phyloP scores from a whole-genome alignment of 208 protist species.

The Leishmania lainsoni region DNA sequence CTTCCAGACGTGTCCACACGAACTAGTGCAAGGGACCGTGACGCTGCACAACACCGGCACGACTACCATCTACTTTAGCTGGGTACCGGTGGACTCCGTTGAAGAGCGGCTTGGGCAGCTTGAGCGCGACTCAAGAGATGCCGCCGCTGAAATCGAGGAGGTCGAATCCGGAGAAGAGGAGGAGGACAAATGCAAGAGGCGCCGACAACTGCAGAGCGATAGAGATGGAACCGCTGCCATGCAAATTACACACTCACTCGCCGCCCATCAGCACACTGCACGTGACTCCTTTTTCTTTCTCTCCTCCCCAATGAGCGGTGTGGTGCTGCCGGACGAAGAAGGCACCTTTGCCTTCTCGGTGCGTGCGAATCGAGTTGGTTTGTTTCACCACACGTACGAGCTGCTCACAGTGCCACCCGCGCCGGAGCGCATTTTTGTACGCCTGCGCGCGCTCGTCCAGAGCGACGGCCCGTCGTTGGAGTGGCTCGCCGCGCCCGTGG shows the following conservation, averaged over 20 bases:
- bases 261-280: constrained; percentile 30
- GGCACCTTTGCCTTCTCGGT: constrained; percentile 70
- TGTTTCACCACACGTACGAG: constrained; percentile 68
- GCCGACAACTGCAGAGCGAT: neutral
- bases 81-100: constrained; percentile 47
- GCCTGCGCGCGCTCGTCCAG: constrained; percentile 58
- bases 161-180: neutral
- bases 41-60: constrained; percentile 62
- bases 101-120: constrained; percentile 28
- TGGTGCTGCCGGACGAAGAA: constrained; percentile 67
- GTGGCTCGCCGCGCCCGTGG: constrained; percentile 35
- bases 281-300: constrained; percentile 58
- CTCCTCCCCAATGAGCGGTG: constrained; percentile 69
- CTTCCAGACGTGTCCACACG: constrained; percentile 51
- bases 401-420: constrained; percentile 79
- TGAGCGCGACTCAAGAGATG: neutral
- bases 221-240: neutral
- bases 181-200: neutral
- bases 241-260: constrained; percentile 45
- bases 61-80: constrained; percentile 87
- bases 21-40: constrained; percentile 61
- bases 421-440: constrained; percentile 61
- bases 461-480: constrained; percentile 27
- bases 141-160: neutral
- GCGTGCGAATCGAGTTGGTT: constrained; percentile 48